phyloP scores from a whole-genome alignment of 164 flowering plant genomes.

The Protea cynaroides region DNA sequence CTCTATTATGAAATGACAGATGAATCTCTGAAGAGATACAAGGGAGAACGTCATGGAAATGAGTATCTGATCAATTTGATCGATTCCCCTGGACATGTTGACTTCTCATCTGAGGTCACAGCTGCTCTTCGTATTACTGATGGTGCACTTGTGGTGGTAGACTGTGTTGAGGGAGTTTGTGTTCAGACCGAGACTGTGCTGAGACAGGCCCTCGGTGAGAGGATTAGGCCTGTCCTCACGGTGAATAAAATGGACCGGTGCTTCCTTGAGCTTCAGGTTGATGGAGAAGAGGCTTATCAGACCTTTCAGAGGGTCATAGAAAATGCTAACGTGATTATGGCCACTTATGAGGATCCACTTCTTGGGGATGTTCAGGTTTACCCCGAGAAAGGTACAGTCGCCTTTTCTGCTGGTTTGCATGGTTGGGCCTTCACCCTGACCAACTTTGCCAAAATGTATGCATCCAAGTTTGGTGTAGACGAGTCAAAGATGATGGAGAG shows the following conservation, averaged over 20 bases:
- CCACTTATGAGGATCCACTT: not conserved
- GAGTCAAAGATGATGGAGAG: slow-evolving; percentile 25
- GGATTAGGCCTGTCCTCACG: slow-evolving; percentile 10
- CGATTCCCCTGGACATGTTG: not conserved
- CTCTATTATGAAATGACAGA: slow-evolving; percentile 8
- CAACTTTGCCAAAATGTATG: slow-evolving; percentile 29
- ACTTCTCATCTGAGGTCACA: slow-evolving; percentile 10
- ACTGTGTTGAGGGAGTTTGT: slow-evolving; percentile 23
- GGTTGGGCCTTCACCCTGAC: slow-evolving; percentile 26
- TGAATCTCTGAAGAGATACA: slow-evolving; percentile 10
- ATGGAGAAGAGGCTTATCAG: slow-evolving; percentile 24
- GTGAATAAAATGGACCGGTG: slow-evolving; percentile 25
- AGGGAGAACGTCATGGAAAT: slow-evolving; percentile 8
- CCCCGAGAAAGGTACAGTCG: slow-evolving; percentile 19
- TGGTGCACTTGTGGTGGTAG: slow-evolving; percentile 24
- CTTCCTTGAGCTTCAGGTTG: slow-evolving; percentile 24
- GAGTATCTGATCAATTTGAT: slow-evolving; percentile 3
- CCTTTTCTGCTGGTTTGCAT: slow-evolving; percentile 22
- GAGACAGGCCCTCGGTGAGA: slow-evolving; percentile 18
- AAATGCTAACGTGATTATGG: slow-evolving; percentile 15
- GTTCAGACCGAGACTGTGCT: slow-evolving; percentile 29
- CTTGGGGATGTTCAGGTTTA: slow-evolving; percentile 1
- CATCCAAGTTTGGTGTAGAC: slow-evolving; percentile 23
- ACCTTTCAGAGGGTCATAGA: slow-evolving; percentile 18
- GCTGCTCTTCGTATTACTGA: slow-evolving; percentile 21